Percentiles rank a stretch among this genome's conserved stretches.
phyloP scores from a whole-genome alignment of 371 early-diverging fungal species.

The Rhizopus sp. region DNA sequence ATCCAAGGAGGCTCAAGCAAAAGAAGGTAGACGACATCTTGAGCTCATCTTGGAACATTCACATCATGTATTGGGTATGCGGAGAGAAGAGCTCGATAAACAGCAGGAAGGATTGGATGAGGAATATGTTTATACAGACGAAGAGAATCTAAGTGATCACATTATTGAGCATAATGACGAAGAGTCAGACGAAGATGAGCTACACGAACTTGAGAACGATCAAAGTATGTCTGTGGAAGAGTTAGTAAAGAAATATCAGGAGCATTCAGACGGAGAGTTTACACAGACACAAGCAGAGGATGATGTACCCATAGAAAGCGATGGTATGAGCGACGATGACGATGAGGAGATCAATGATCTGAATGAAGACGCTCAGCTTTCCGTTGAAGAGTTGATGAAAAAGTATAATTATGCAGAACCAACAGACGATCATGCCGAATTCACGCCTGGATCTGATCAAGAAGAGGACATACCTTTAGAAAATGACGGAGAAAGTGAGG shows the following conservation, averaged over 20 bases:
- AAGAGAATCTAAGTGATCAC: constrained; percentile 38
- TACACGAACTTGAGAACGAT: constrained; percentile 35
- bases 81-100: constrained; percentile 50
- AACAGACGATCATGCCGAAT: constrained; percentile 25
- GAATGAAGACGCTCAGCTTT: constrained; percentile 53
- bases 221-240: constrained; percentile 59
- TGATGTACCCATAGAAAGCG: constrained; percentile 35
- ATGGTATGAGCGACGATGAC: constrained; percentile 51
- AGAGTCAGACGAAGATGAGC: constrained; percentile 38
- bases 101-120: constrained; percentile 22
- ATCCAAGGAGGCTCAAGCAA: constrained; percentile 59
- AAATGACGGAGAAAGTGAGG: constrained; percentile 28
- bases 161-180: constrained; percentile 30
- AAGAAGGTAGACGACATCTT: constrained; percentile 64
- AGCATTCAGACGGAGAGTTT: constrained; percentile 14
- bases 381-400: constrained; percentile 58
- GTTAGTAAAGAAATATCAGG: constrained; percentile 49
- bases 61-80: constrained; percentile 68
- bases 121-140: constrained; percentile 21
- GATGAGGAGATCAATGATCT: constrained; percentile 55
- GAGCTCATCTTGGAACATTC: constrained; percentile 74
- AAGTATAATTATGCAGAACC: constrained; percentile 39
- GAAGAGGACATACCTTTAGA: constrained; percentile 27
- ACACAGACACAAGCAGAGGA: constrained; percentile 17
- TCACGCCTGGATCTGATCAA: constrained; percentile 28